Evolutionary conservation across 768 basidiomycete genomes (phyloP).

Genomic region (Boletus vermiculosoides): DNA sequence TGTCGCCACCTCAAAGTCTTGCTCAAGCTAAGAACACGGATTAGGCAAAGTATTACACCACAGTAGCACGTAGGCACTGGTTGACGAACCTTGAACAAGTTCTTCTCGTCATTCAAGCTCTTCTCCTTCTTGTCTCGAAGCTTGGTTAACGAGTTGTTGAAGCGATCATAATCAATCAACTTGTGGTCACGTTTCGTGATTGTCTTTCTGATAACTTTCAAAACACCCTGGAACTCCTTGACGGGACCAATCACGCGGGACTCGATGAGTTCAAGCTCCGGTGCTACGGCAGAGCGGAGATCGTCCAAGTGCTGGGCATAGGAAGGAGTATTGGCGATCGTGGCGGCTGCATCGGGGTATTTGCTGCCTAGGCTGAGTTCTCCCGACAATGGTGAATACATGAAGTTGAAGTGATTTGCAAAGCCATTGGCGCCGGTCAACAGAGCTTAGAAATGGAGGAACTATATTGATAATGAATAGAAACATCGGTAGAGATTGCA

Average conservation of each 20-base stretch:
- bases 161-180: slow-evolving; percentile 93
- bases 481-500: slow-evolving; percentile 1
- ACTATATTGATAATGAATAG: slow-evolving; percentile 2
- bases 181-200: slow-evolving; percentile 98
- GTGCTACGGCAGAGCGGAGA: slow-evolving; percentile 70
- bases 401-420: slow-evolving; percentile 56
- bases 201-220: slow-evolving; percentile 90
- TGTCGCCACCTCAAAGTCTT: slow-evolving; percentile 91
- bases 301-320: slow-evolving; percentile 81
- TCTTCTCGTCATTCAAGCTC: slow-evolving; percentile 92
- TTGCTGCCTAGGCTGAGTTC: slow-evolving; percentile 81
- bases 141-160: slow-evolving; percentile 94
- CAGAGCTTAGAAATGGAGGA: slow-evolving; percentile 43
- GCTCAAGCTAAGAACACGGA: slow-evolving; percentile 63
- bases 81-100: slow-evolving; percentile 80
- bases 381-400: slow-evolving; percentile 65
- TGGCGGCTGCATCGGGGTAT: slow-evolving; percentile 73
- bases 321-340: slow-evolving; percentile 71
- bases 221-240: slow-evolving; percentile 83
- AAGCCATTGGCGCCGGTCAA: slow-evolving; percentile 66
- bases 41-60: not conserved
- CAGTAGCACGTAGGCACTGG: not conserved
- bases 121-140: slow-evolving; percentile 99
- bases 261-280: slow-evolving; percentile 94
- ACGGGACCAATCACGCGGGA: slow-evolving; percentile 79